Base-by-base conservation (phyloP, 805 yeast species). In the Myxozyma neotropica region DNA sequence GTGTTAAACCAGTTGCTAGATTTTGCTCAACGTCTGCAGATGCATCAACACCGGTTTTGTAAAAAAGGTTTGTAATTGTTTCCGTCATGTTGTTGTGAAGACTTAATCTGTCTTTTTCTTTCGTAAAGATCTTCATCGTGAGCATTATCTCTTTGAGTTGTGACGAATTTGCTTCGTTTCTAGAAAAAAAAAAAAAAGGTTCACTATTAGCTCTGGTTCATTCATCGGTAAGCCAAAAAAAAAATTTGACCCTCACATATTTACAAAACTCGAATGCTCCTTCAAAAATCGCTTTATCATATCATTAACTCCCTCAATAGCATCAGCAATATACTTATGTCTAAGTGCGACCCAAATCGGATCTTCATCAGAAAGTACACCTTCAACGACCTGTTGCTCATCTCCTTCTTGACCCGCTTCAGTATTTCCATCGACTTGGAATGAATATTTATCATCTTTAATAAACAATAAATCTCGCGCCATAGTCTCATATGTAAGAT, bases 401-500 rank as follows among this genome's bases (percentile, higher is more conserved):
- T 17, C 17, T 19, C 27, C 40, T 7, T 33, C 51, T 47, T 15
- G 17, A 3, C 27, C 40, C 13, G 13, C 51, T 24, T 69, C 75
- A 15, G 82, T 83, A 15, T 66, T 26, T n/a, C 51, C 55, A 23
- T 46, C 44, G 19, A 26, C 42, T 46, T 75, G 70, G 69, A 85
- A 88, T 33, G 70, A 75, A 70, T 82, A 86, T n/a, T 70, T 69
- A 65, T 80, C 76, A 72, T 74, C 75, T 67, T 70, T 65, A 45
- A 79, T 75, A n/a, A 74, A 69, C 38, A 76, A 81, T 31, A 87
- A 74, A 72, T 93, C 99, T 75, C 87, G 86, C 19, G 92, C 87
- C 88, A 92, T 85, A 3, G 97, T 92, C 74, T 93, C 96, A 73
- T 92, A 94, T 24, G 87, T 83, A 73, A 92, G 89, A 71, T 90